Evolutionary conservation across 495 filamentous ascomycete species (phyloP).

Genomic region (Evernia prunastri): DNA sequence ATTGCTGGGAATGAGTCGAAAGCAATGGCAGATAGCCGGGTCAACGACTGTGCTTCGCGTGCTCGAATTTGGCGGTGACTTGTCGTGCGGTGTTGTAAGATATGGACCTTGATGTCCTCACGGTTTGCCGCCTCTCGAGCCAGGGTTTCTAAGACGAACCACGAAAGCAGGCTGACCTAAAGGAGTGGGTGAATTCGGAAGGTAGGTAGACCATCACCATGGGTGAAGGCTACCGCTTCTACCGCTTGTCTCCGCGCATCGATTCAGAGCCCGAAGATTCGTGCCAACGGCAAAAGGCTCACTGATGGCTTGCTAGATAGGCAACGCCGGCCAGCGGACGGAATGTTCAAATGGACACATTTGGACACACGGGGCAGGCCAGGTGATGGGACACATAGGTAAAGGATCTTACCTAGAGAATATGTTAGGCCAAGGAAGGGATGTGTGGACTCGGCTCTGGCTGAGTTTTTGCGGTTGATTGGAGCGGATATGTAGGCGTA

Average conservation of each 20-base stretch:
- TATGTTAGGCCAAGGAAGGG: not conserved
- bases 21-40: not conserved
- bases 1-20: not conserved
- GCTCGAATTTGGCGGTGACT: not conserved
- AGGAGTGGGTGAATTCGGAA: not conserved
- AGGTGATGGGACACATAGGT: not conserved
- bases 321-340: not conserved
- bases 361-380: not conserved
- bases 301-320: not conserved
- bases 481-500: not conserved
- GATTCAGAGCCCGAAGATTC: not conserved
- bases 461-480: not conserved
- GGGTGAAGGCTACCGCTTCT: not conserved
- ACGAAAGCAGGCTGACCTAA: not conserved
- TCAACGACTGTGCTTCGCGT: not conserved
- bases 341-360: too few species aligned
- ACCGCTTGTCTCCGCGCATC: not conserved
- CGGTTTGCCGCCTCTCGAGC: not conserved
- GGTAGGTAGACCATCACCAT: not conserved
- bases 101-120: not conserved
- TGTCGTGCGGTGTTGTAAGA: not conserved
- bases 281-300: not conserved
- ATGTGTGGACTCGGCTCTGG: not conserved
- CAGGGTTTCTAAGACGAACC: not conserved
- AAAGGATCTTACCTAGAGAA: constrained; percentile 2